These are phyloP conservation scores for Actinidia arguta DNA, from an alignment of 179 eudicot species.

Conservation along the genomic window DNA sequence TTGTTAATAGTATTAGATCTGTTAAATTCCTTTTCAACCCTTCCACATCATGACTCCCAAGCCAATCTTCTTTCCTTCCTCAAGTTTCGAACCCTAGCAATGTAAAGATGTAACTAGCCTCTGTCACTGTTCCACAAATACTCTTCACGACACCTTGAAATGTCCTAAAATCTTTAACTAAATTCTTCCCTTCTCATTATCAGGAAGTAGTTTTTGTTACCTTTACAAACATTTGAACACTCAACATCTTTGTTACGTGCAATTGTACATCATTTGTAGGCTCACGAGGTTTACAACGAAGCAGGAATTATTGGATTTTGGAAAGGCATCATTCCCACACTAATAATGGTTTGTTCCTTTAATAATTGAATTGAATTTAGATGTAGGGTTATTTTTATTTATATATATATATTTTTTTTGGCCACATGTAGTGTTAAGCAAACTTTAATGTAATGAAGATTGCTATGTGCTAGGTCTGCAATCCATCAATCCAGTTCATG, in stretches of 20 bases:
- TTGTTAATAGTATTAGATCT: neutral
- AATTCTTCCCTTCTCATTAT: neutral
- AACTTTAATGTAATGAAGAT: constrained; percentile 1
- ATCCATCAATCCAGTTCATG: constrained; percentile 98
- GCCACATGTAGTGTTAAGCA: neutral
- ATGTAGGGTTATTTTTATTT: neutral
- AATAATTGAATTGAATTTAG: neutral
- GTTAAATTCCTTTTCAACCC: neutral
- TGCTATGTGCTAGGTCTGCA: constrained; percentile 69
- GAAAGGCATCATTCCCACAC: constrained; percentile 92
- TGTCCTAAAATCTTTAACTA: neutral
- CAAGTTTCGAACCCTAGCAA: neutral
- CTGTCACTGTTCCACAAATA: neutral
- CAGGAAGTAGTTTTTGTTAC: neutral
- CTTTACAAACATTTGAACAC: neutral
- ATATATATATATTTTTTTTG: too few relatives aligned
- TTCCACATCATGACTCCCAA: neutral
- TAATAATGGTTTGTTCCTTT: constrained; percentile 73
- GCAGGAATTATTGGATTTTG: constrained; percentile 92
- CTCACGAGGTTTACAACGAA: constrained; percentile 84
- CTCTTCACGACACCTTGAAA: neutral
- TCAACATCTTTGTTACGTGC: constrained; percentile 13
- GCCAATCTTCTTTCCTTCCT: neutral
- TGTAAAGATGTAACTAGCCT: neutral
- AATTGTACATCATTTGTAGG: constrained; percentile 47